Percentiles rank a stretch among this genome's conserved stretches.
Conservation (phyloP, 345 rosid genomes). For the Pistacia vera region DNA sequence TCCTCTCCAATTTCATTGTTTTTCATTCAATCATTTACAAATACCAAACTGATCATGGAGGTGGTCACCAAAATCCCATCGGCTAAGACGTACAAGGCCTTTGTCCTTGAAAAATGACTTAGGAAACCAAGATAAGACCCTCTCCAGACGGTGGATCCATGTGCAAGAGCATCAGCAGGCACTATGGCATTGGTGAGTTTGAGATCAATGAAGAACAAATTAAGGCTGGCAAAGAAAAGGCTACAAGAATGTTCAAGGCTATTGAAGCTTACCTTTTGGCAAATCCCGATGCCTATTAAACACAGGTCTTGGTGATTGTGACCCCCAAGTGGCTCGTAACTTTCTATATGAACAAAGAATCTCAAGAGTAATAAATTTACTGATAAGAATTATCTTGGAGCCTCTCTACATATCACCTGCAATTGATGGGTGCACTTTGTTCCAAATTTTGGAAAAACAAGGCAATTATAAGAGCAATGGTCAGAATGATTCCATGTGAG, state of each 20-base stretch:
- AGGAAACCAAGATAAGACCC: constrained; percentile 24
- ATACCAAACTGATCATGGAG: neutral
- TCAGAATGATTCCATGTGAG: no score
- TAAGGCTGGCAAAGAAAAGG: constrained; percentile 29
- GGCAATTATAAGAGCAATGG: no score
- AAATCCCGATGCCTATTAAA: constrained; percentile 36
- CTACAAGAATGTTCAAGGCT: constrained; percentile 27
- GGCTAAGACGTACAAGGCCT: constrained; percentile 24
- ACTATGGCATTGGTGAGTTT: constrained; percentile 20
- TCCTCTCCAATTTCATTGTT: neutral
- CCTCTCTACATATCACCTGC: no score
- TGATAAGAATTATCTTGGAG: no score
- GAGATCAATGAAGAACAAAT: constrained; percentile 32
- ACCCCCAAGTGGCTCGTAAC: neutral
- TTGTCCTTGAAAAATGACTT: constrained; percentile 27
- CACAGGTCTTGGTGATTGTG: neutral
- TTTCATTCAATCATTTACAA: neutral
- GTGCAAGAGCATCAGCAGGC: constrained; percentile 33
- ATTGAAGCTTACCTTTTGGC: constrained; percentile 44
- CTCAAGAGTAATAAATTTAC: no score
- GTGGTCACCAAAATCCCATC: constrained; percentile 7
- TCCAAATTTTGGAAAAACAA: no score
- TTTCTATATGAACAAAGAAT: no score
- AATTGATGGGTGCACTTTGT: no score
- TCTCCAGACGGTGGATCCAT: constrained; percentile 37